Evolutionary conservation across 148 eudicot genomes (phyloP).

Genomic region (Silene uniflora): DNA sequence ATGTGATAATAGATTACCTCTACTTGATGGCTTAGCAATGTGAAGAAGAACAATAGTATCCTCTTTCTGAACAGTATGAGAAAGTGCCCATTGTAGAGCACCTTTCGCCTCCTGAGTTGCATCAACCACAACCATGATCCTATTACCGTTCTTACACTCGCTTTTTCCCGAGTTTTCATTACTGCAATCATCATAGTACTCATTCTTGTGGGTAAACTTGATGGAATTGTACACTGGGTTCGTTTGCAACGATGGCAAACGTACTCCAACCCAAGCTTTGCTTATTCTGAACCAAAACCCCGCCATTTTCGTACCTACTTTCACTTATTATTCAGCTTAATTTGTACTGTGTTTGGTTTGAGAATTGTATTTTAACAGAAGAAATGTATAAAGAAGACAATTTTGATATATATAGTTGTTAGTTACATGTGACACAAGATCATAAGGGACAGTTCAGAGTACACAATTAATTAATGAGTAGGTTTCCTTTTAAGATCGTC

Average conservation of each 20-base stretch:
- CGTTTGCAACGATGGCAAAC: conserved; percentile 40
- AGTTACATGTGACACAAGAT: not conserved
- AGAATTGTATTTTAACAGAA: not conserved
- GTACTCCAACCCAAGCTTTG: conserved; percentile 36
- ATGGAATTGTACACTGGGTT: conserved; percentile 48
- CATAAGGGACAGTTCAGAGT: not conserved
- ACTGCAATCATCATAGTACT: conserved; percentile 26
- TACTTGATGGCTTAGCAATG: conserved; percentile 38
- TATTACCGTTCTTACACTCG: conserved; percentile 43
- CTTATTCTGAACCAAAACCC: conserved; percentile 39
- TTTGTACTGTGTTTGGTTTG: not conserved
- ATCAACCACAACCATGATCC: conserved; percentile 73
- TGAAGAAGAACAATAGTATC: conserved; percentile 60
- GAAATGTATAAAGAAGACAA: not conserved
- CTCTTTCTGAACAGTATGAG: conserved; percentile 59
- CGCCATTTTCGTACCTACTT: conserved; percentile 23
- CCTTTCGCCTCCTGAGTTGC: conserved; percentile 46
- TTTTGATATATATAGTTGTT: conserved; percentile 18
- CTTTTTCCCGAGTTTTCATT: conserved; percentile 10
- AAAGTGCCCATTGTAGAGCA: conserved; percentile 70
- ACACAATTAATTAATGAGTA: too few species aligned
- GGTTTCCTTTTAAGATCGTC: too few species aligned
- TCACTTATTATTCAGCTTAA: not conserved
- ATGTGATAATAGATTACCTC: too few species aligned
- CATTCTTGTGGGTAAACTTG: conserved; percentile 30